phyloP scores from a whole-genome alignment of 192 early-diverging fungal species.

The Coemansia reversa region DNA sequence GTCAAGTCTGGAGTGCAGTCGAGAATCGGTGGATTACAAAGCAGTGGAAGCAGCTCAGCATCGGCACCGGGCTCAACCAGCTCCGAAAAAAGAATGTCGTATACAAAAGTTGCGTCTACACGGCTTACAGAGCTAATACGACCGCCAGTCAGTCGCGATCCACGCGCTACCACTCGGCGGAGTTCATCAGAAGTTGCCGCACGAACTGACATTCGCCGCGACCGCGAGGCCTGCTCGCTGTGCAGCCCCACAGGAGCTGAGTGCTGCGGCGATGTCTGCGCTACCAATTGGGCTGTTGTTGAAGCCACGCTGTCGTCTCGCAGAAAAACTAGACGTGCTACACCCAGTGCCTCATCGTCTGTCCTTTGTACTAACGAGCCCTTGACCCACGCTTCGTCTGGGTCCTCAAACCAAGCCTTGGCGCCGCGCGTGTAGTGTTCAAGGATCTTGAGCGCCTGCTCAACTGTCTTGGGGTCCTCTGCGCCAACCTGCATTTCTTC shows the following conservation, averaged over 20 bases:
- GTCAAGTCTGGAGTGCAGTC: slow-evolving; percentile 89
- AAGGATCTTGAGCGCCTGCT: slow-evolving; percentile 53
- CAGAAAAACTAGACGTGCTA: slow-evolving; percentile 45
- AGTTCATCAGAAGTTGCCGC: slow-evolving; percentile 42
- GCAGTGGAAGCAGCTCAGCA: slow-evolving; percentile 67
- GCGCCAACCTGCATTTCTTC: slow-evolving; percentile 27
- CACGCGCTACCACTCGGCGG: slow-evolving; percentile 33
- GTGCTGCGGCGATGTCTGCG: slow-evolving; percentile 30
- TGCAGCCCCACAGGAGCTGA: slow-evolving; percentile 9
- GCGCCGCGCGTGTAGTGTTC: slow-evolving; percentile 72
- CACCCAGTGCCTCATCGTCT: slow-evolving; percentile 36
- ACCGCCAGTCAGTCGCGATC: slow-evolving; percentile 51
- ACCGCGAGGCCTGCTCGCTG: neutral
- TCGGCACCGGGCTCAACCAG: slow-evolving; percentile 46
- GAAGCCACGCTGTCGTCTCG: slow-evolving; percentile 35
- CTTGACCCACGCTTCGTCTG: slow-evolving; percentile 81
- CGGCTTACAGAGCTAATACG: slow-evolving; percentile 38
- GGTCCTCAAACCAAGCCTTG: slow-evolving; percentile 87
- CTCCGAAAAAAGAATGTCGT: slow-evolving; percentile 44
- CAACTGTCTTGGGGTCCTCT: slow-evolving; percentile 34
- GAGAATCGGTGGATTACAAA: slow-evolving; percentile 90
- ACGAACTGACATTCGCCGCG: slow-evolving; percentile 22
- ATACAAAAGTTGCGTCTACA: slow-evolving; percentile 32
- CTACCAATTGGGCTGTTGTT: slow-evolving; percentile 37
- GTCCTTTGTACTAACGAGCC: slow-evolving; percentile 55